Conservation (phyloP, 2,329 filamentous ascomycete genomes). For the Exophiala bonariae region DNA sequence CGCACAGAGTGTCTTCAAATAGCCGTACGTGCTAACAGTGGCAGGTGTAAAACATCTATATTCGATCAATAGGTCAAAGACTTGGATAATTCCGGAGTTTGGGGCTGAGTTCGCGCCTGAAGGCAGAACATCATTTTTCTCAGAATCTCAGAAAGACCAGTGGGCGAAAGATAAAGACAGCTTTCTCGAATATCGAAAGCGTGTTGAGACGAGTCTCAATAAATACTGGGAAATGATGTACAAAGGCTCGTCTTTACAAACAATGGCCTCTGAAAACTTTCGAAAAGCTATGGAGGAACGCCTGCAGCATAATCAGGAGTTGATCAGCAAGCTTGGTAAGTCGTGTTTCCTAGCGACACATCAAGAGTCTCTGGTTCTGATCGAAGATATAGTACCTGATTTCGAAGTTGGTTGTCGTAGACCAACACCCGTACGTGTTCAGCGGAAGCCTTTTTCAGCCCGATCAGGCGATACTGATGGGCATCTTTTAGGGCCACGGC, state of each 20-base stretch:
- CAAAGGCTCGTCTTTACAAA: constrained; percentile 46
- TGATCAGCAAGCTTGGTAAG: not conserved
- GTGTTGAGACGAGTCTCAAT: constrained; percentile 2
- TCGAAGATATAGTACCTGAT: constrained; percentile 14
- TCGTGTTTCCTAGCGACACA: no score
- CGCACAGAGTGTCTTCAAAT: no score
- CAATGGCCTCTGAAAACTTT: constrained; percentile 54
- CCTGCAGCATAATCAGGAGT: not conserved
- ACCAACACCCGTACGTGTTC: constrained; percentile 21
- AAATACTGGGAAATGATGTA: constrained; percentile 37
- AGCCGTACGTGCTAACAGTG: no score
- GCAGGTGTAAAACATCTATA: constrained; percentile 25
- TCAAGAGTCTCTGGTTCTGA: no score
- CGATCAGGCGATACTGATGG: no score
- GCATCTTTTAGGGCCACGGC: constrained; percentile 45
- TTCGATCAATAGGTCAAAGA: constrained; percentile 25
- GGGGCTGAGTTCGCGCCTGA: constrained; percentile 12
- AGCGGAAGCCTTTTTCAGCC: no score
- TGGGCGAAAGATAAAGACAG: constrained; percentile 5
- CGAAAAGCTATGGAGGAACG: constrained; percentile 45
- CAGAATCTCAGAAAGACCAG: constrained; percentile 22
- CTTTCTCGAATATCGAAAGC: not conserved
- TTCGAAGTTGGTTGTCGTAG: constrained; percentile 15
- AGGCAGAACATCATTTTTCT: constrained; percentile 20
- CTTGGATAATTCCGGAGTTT: constrained; percentile 27